Evolutionary conservation across 139 green algal species (phyloP), one percentile per base, ranked within the genome.

Genomic region (Auxenochlorella protothecoides): DNA sequence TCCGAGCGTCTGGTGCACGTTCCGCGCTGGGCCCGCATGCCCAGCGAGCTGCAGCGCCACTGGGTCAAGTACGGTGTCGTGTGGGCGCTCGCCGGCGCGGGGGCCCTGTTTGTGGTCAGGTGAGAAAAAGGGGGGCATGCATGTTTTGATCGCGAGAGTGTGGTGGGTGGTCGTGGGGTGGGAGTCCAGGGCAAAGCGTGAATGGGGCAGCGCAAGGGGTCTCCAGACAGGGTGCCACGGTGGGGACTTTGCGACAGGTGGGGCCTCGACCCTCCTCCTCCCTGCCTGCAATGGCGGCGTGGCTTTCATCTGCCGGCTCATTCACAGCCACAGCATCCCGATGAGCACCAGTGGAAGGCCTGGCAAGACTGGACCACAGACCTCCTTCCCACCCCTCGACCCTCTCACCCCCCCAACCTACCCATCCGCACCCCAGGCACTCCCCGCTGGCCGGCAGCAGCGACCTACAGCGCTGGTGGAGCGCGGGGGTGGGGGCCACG

Each of bases 381-480:
- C 27, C 27, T 44, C 27, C 3, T 0, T 52, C n/a, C 0, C 54
- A 53, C 8, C 12, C 53, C 9, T 7, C 7, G 5, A 3, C 55
- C 13, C 6, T 53, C 4, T 8, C 8, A 12, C 2, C 51, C 7
- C 5, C 65, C 7, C 51, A 51, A 5, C 11, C 12, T 53, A 55
- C 4, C 53, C 8, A 7, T 27, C 27, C 4, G 9, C 9, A 56
- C n/a, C n/a, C 59, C 77, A 83, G 77, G 60, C 91, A 97, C 80
- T 90, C 81, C 73, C 61, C 72, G 13, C 74, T 96, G 63, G 76
- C 74, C 4, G 91, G 91, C 53, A 92, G 84, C 66, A 69, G 76
- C 10, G 90, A 96, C 75, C 73, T 96, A 64, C 81, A 94, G 14
- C 12, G 73, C 9, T 96, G 88, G 83, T 60, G 55, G 5, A 11